Conservation (phyloP, 2,329 filamentous ascomycete genomes). For the Oidium heveae region DNA sequence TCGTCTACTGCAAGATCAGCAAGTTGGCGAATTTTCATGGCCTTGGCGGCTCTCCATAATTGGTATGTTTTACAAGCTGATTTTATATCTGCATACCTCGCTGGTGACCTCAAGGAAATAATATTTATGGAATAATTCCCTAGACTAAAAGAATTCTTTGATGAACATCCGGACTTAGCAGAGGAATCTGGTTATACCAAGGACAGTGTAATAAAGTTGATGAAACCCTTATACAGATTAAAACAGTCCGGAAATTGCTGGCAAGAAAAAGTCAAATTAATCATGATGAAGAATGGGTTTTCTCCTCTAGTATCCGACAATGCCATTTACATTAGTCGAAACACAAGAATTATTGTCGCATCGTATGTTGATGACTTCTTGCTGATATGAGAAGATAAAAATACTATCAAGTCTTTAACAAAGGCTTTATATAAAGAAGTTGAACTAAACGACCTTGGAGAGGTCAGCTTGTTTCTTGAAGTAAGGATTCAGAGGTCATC, state of each 20-base stretch:
- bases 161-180: not conserved
- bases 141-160: not conserved
- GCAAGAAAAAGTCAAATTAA: not conserved
- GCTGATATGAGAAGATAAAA: not conserved
- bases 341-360: not conserved
- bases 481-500: not conserved
- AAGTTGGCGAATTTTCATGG: not conserved
- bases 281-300: not conserved
- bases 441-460: not conserved
- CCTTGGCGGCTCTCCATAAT: not conserved
- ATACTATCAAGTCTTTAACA: not conserved
- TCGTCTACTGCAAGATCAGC: not conserved
- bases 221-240: not conserved
- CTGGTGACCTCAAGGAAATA: not conserved
- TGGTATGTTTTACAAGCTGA: not conserved
- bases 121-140: not conserved
- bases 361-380: not conserved
- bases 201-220: not conserved
- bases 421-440: not conserved
- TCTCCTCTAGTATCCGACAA: not conserved
- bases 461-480: not conserved
- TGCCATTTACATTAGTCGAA: not conserved
- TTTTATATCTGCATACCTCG: not conserved
- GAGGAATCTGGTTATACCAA: not conserved
- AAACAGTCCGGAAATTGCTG: not conserved